Conservation (phyloP, 129 eudicot genomes). For the Erigeron canadensis region DNA sequence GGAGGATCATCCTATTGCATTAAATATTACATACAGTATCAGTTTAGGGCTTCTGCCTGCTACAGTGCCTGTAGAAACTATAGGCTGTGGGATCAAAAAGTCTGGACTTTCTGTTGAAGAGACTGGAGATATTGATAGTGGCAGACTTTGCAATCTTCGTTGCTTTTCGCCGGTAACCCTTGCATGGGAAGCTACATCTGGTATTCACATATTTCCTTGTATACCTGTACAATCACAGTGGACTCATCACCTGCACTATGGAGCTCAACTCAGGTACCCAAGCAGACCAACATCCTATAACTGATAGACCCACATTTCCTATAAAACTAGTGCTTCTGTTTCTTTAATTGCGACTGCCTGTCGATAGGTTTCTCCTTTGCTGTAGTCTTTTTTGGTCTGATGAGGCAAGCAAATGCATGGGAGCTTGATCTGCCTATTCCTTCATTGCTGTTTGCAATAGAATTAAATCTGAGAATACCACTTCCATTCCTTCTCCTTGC, state of each 20-base stretch:
- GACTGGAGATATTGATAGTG: slow-evolving; percentile 59
- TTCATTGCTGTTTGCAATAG: slow-evolving; percentile 77
- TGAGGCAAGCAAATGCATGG: slow-evolving; percentile 97
- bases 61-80: slow-evolving; percentile 62
- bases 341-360: slow-evolving; percentile 62
- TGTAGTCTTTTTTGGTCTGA: slow-evolving; percentile 78
- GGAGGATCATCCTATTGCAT: slow-evolving; percentile 95
- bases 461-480: slow-evolving; percentile 73
- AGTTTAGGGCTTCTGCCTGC: slow-evolving; percentile 89
- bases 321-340: slow-evolving; percentile 55
- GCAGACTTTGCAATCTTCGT: slow-evolving; percentile 79
- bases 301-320: slow-evolving; percentile 96
- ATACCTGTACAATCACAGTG: slow-evolving; percentile 69
- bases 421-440: slow-evolving; percentile 85
- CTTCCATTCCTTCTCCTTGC: slow-evolving; percentile 56
- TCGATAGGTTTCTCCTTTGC: slow-evolving; percentile 75
- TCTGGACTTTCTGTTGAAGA: slow-evolving; percentile 75
- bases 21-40: slow-evolving; percentile 58
- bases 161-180: slow-evolving; percentile 98
- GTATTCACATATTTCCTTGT: slow-evolving; percentile 77
- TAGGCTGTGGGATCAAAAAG: slow-evolving; percentile 87
- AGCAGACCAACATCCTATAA: slow-evolving; percentile 67
- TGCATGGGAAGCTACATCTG: slow-evolving; percentile 86
- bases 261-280: slow-evolving; percentile 69
- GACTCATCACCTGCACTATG: slow-evolving; percentile 97